Evolutionary conservation across 768 basidiomycete species (phyloP).

Genomic region (Pleurotus tuoliensis): DNA sequence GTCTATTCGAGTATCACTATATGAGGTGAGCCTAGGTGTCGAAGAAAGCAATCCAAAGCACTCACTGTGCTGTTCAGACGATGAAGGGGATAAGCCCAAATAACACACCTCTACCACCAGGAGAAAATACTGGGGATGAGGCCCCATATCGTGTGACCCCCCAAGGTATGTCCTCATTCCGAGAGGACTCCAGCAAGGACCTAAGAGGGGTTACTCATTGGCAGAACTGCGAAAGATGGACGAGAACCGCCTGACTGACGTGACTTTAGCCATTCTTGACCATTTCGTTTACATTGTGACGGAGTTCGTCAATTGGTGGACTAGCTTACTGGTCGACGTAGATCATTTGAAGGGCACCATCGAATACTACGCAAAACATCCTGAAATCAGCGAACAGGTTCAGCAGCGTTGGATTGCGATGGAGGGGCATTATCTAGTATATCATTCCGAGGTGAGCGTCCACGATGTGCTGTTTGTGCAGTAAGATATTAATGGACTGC

Average conservation of each 20-base stretch:
- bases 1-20: neutral
- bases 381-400: neutral
- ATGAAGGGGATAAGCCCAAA: too few species aligned
- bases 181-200: too few species aligned
- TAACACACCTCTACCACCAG: too few species aligned
- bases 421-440: neutral
- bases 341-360: neutral
- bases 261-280: neutral
- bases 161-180: too few species aligned
- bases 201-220: neutral
- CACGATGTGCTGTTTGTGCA: too few species aligned
- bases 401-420: neutral
- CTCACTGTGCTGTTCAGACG: too few species aligned
- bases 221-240: neutral
- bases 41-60: too few species aligned
- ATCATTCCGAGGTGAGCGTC: neutral
- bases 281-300: neutral
- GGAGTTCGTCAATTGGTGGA: constrained; percentile 6
- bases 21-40: neutral
- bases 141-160: too few species aligned
- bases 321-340: neutral
- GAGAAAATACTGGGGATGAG: too few species aligned
- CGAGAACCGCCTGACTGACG: neutral
- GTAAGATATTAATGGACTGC: neutral
- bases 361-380: neutral